Percentiles rank a stretch among this genome's conserved stretches.
Evolutionary conservation across 2,329 filamentous ascomycete genomes (phyloP).

Genomic region (Massarina eburnea): DNA sequence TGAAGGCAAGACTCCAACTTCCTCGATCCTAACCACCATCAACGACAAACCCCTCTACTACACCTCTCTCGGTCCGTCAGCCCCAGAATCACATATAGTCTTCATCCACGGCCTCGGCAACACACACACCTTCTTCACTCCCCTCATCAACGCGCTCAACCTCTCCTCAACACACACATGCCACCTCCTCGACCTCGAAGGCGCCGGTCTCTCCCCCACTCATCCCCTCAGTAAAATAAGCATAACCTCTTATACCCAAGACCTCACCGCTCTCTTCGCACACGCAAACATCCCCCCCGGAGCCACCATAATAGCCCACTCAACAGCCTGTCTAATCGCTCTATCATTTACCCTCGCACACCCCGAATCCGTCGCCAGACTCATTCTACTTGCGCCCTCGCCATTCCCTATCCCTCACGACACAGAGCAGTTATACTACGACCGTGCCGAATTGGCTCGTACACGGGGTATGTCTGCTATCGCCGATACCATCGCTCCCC

Average conservation of each 20-base stretch:
- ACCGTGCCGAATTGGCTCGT: constrained; percentile 47
- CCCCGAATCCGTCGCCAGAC: constrained; percentile 45
- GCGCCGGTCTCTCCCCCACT: constrained; percentile 58
- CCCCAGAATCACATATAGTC: constrained; percentile 36
- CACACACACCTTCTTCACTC: constrained; percentile 48
- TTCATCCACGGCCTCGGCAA: constrained; percentile 61
- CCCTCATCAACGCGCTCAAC: constrained; percentile 45
- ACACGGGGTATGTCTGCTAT: constrained; percentile 49
- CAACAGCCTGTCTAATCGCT: constrained; percentile 55
- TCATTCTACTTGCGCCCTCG: constrained; percentile 54
- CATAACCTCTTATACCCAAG: constrained; percentile 48
- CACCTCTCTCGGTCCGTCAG: constrained; percentile 25
- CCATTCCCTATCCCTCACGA: constrained; percentile 48
- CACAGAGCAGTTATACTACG: constrained; percentile 28
- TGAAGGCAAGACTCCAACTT: constrained; percentile 37
- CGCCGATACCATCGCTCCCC: constrained; percentile 10
- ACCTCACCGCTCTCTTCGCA: constrained; percentile 46
- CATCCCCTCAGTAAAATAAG: constrained; percentile 48
- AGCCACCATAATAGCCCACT: constrained; percentile 54
- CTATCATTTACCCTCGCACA: constrained; percentile 45
- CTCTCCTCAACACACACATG: constrained; percentile 36
- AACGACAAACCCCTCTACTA: constrained; percentile 48
- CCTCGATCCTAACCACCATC: constrained; percentile 41
- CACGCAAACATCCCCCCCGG: constrained; percentile 30
- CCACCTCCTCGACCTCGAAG: constrained; percentile 58